Evolutionary conservation across 2,329 filamentous ascomycete genomes (phyloP), one percentile per base, ranked within the genome.

Genomic region (Hortaea werneckii): DNA sequence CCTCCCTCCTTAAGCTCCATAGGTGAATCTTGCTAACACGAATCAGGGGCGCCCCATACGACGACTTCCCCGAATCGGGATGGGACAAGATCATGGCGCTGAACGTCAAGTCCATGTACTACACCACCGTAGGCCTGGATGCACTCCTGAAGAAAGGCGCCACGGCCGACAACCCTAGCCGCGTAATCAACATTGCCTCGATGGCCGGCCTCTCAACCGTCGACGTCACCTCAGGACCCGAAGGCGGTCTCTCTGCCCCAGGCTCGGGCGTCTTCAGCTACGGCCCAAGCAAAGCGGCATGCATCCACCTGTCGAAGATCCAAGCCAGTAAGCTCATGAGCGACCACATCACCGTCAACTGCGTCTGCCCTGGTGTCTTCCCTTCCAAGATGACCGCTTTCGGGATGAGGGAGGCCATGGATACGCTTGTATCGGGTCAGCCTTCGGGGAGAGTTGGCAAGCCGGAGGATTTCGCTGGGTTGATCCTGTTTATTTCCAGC

Each of bases 341-440:
- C 27, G 62, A 67, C 12, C 74, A 77, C 54, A 69, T 79, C 37
- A 65, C 75, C 3, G 68, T 79, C 46, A 79, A 80, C 54, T 69
- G 65, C 42, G 76, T 80, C 53, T 75, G 76, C 13, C 76, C 75
- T 0, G 73, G 74, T 29, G 56, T 77, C 1, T 79, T 79, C 53
- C 74, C 75, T 1, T 70, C 65, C 35, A 70, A 77, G 57, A 77
- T 79, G 73, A 79, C 75, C 8, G 70, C 74, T 10, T 63, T 52
- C 26, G 60, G 60, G 1, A 61, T 79, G 40, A 60, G 72, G 29
- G 67, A 70, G 44, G 75, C 68, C 45, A 66, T 67, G 42, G 72
- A 76, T 37, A 64, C 65, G 1, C 65, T 79, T 13, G 66, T 71
- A 38, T 52, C 62, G 0, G 61, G 64, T 5, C 71, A 74, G 58